Evolutionary conservation across 768 basidiomycete genomes (phyloP).

Genomic region (Leccinellum rugosiceps): DNA sequence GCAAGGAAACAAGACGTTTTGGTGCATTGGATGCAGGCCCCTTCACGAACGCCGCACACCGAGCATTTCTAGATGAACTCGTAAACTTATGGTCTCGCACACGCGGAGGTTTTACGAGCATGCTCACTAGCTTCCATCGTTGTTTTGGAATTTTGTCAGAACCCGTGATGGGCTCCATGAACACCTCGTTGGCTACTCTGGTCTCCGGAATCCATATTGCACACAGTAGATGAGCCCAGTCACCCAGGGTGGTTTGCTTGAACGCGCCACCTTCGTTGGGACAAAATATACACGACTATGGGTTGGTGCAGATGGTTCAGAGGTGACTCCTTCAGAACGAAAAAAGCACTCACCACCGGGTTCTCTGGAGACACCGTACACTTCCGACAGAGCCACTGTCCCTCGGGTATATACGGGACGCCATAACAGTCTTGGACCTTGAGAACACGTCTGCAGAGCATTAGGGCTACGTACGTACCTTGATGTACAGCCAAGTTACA

Average conservation of each 20-base stretch:
- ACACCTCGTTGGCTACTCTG: constrained; percentile 87
- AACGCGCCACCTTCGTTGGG: constrained; percentile 97
- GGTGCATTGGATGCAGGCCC: constrained; percentile 95
- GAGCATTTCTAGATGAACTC: constrained; percentile 50
- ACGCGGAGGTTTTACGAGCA: neutral
- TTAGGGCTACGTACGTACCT: constrained; percentile 47
- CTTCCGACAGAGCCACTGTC: constrained; percentile 98
- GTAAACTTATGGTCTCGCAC: constrained; percentile 5
- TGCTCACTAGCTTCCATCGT: constrained; percentile 88
- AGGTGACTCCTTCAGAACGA: neutral
- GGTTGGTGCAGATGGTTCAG: neutral
- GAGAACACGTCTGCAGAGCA: constrained; percentile 2
- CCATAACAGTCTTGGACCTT: constrained; percentile 87
- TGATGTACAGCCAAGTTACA: constrained; percentile 99
- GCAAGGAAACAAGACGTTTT: constrained; percentile 88
- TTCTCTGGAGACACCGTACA: constrained; percentile 97
- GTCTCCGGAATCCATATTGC: constrained; percentile 98
- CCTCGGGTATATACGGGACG: constrained; percentile 98
- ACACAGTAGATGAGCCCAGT: constrained; percentile 96
- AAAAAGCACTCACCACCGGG: constrained; percentile 68
- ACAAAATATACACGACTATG: constrained; percentile 88
- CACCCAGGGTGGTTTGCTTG: constrained; percentile 89
- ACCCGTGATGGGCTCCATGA: constrained; percentile 97
- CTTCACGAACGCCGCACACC: constrained; percentile 56
- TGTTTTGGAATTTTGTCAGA: constrained; percentile 84